Base-by-base conservation (phyloP, 2,329 filamentous ascomycete genomes). In the Capronia americana region DNA sequence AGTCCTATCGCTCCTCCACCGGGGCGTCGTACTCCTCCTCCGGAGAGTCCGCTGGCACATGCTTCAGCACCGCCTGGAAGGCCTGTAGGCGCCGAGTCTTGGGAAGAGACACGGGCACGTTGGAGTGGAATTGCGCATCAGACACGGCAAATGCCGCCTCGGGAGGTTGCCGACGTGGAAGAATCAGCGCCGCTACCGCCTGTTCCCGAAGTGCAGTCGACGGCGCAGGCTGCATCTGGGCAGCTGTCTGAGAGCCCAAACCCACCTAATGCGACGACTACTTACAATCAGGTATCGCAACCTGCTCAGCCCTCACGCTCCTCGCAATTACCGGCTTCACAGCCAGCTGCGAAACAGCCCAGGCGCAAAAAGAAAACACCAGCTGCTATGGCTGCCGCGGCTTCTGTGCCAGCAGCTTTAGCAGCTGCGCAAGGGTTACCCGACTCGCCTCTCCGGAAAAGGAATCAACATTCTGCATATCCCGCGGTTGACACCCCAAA, bases 21-120 rank as follows among this genome's bases (percentile, higher is more conserved):
- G 60, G 41, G 53, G 1, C 46, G 10, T 20, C 11, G 66, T 17
- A 32, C 60, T 14, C 59, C 66, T 46, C 68, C 70, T 34, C 70
- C 70, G 10, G 66, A 70, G 8, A 72, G 69, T 56, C 67, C 74
- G n/a, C 56, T 68, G 26, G 61, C 54, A 1, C 56, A 46, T 23
- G 26, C 30, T 38, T n/a, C 54, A 57, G 38, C 60, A 26, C 57
- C 54, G 46, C 28, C 63, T 38, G 56, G 38, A 17, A 50, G 38
- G n/a, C 26, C 60, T 20, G 20, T 38, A 4, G 32, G 30, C 2
- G 24, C 55, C 11, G 69, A 63, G 46, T 73, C 71, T 10, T 76
- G 74, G 75, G 71, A 74, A 41, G 64, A 63, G 51, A 72, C 72
- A 20, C 73, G 75, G 66, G 72, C 73, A 10, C 72, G 72, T 26